These are phyloP conservation scores for Pythium brachiatum DNA, from an alignment of 352 stramenopile genomes.

Conservation along the genomic window DNA sequence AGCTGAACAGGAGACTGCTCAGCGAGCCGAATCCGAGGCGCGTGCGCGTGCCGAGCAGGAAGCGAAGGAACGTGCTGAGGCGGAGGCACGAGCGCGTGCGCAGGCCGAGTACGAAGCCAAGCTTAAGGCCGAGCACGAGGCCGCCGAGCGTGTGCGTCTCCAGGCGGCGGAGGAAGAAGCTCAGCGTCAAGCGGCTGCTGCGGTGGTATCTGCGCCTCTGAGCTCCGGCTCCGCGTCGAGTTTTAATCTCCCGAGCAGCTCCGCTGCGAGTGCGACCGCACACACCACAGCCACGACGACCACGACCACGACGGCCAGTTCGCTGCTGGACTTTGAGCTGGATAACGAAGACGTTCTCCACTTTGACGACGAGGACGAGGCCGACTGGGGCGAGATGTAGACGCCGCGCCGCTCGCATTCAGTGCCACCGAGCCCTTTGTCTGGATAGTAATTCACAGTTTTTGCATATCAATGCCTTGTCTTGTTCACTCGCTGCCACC, in stretches of 20 bases:
- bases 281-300: constrained; percentile 17
- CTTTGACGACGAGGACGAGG: constrained; percentile 80
- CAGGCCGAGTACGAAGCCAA: too few species aligned
- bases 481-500: too few species aligned
- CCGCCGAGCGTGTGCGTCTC: too few species aligned
- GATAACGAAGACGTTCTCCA: constrained; percentile 63
- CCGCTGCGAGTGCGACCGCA: constrained; percentile 13
- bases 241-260: constrained; percentile 9
- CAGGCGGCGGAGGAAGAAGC: constrained; percentile 27
- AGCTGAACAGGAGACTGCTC: constrained; percentile 27
- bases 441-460: neutral
- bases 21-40: constrained; percentile 9
- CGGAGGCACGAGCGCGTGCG: constrained; percentile 13
- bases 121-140: too few species aligned
- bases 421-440: too few species aligned
- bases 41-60: constrained; percentile 13
- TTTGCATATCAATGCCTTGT: too few species aligned
- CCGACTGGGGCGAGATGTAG: constrained; percentile 85
- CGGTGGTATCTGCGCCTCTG: constrained; percentile 6
- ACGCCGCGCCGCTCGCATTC: neutral
- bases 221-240: constrained; percentile 24
- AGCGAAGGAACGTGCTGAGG: neutral
- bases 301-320: constrained; percentile 28
- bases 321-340: constrained; percentile 76
- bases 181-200: constrained; percentile 24